These are phyloP conservation scores for Cordyceps tenuipes DNA, from an alignment of 2,329 filamentous ascomycete species.

Conservation along the genomic window DNA sequence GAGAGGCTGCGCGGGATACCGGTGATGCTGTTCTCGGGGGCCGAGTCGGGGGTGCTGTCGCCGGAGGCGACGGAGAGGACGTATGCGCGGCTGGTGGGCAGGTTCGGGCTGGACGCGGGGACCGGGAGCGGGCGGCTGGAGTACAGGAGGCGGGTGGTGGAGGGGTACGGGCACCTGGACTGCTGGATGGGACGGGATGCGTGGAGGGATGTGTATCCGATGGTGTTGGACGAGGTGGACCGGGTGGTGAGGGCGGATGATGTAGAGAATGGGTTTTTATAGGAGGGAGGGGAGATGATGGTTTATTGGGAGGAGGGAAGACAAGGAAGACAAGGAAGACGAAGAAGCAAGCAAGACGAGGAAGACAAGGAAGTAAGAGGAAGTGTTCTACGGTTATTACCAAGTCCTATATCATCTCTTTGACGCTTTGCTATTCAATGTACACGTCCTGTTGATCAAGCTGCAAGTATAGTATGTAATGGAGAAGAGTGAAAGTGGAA, in stretches of 20 bases:
- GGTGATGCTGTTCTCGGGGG: constrained; percentile 46
- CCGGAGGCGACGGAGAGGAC: constrained; percentile 44
- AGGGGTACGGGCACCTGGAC: constrained; percentile 53
- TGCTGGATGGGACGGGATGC: constrained; percentile 54
- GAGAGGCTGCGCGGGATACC: constrained; percentile 42
- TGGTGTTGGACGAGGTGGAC: constrained; percentile 46
- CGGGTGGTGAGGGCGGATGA: constrained; percentile 27
- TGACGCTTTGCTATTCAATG: no score
- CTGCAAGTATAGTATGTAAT: not conserved
- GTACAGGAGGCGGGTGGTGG: constrained; percentile 45
- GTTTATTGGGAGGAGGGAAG: not conserved
- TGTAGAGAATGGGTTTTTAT: not conserved
- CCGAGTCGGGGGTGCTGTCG: constrained; percentile 48
- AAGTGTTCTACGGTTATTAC: not conserved
- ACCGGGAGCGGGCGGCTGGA: constrained; percentile 24
- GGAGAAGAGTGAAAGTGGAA: not conserved
- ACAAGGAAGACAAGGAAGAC: no score
- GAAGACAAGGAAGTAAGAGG: not conserved
- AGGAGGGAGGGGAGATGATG: not conserved
- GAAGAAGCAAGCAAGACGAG: no score
- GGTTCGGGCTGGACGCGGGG: constrained; percentile 34
- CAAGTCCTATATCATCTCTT: not conserved
- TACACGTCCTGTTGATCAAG: not conserved
- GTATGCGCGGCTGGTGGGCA: constrained; percentile 43
- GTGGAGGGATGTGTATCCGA: constrained; percentile 51